Conservation (phyloP, 768 basidiomycete species). For the Mrakia gelida region DNA sequence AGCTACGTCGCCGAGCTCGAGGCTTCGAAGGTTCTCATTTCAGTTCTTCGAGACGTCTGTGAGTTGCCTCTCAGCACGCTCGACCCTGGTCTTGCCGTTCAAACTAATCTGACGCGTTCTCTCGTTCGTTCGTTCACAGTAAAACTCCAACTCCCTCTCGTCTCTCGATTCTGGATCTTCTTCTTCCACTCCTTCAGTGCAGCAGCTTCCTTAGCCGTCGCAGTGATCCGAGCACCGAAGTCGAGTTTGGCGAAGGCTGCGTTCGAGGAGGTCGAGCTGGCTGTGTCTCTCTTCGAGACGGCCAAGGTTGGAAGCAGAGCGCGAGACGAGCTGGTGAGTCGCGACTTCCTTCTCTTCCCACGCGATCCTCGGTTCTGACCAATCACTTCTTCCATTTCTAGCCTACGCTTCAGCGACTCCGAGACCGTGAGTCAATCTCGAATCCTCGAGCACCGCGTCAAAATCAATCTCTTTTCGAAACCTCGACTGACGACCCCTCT, state of each 20-base stretch:
- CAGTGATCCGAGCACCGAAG: conserved; percentile 13
- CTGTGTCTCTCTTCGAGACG: conserved; percentile 22
- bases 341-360: neutral
- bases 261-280: conserved; percentile 25
- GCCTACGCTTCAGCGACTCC: conserved; percentile 17
- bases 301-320: conserved; percentile 14
- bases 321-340: conserved; percentile 24
- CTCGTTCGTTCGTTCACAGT: neutral
- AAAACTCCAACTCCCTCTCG: conserved; percentile 19
- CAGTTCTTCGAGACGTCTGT: conserved; percentile 16
- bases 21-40: conserved; percentile 15
- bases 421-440: conserved; percentile 1
- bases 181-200: conserved; percentile 25
- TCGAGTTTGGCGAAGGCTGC: conserved; percentile 9
- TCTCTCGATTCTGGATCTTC: conserved; percentile 28
- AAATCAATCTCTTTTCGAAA: too few relatives aligned
- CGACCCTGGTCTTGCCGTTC: neutral
- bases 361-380: neutral
- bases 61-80: neutral
- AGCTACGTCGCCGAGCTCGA: conserved; percentile 26
- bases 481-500: neutral
- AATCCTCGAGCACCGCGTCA: neutral
- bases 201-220: conserved; percentile 2
- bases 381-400: neutral
- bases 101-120: neutral